Conservation (phyloP, 176 grass and related monocot species). For the Pharus latifolius region DNA sequence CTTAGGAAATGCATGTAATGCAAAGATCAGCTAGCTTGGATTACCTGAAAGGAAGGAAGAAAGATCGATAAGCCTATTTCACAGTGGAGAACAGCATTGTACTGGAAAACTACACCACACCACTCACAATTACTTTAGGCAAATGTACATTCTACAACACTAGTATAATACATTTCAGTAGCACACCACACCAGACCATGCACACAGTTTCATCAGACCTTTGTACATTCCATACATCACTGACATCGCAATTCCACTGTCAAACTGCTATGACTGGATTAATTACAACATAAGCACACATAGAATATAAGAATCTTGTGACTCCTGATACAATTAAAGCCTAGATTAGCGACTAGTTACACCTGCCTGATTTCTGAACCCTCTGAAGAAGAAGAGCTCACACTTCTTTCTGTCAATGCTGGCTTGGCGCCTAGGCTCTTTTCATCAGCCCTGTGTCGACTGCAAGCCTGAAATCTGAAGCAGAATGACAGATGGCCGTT, state of each 20-base stretch:
- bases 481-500: conserved; percentile 48
- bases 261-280: background rate
- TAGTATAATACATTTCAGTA: conserved; percentile 1
- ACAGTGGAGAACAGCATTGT: background rate
- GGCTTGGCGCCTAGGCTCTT: background rate
- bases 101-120: background rate
- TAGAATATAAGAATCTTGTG: background rate
- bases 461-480: conserved; percentile 41
- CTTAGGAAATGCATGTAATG: no score
- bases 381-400: background rate
- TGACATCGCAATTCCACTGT: background rate
- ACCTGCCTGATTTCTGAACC: conserved; percentile 1
- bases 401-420: background rate
- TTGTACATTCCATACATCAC: background rate
- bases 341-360: background rate
- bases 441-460: background rate
- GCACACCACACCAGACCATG: background rate
- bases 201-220: background rate
- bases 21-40: no score
- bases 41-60: no score
- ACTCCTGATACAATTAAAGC: background rate
- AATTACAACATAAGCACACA: background rate
- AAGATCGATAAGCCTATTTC: no score
- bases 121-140: background rate
- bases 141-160: background rate